These are phyloP conservation scores for Centrapalus pauciflorus DNA, from an alignment of 129 eudicot genomes.

Conservation along the genomic window DNA sequence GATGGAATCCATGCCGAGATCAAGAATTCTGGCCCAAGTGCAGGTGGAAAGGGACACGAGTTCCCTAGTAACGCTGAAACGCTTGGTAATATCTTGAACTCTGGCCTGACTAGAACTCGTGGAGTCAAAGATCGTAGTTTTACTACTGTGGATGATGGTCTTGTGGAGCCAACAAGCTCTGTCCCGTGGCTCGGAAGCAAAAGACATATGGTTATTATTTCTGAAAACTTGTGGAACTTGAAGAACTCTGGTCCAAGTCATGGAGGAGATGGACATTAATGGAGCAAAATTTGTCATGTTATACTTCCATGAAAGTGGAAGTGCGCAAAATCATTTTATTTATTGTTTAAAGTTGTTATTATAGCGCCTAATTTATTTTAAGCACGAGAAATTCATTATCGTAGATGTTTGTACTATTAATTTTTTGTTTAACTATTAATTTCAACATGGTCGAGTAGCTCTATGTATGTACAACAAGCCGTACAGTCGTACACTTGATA, in stretches of 20 bases:
- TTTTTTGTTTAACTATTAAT: too few species aligned
- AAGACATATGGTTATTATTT: background rate
- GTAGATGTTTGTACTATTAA: too few species aligned
- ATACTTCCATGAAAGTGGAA: background rate
- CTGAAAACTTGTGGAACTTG: background rate
- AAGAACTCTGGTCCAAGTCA: conserved; percentile 25
- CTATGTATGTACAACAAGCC: too few species aligned
- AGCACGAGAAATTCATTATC: too few species aligned
- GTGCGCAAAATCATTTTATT: background rate
- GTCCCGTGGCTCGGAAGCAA: conserved; percentile 28
- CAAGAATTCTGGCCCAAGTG: conserved; percentile 12
- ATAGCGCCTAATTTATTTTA: too few species aligned
- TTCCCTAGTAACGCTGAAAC: background rate
- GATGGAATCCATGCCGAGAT: background rate
- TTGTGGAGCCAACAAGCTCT: background rate
- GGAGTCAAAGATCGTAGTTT: background rate
- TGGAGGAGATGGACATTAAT: conserved; percentile 20
- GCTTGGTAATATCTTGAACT: conserved; percentile 5
- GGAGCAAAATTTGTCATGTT: background rate
- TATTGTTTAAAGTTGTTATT: background rate
- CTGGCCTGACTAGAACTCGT: conserved; percentile 8
- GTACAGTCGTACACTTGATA: too few species aligned
- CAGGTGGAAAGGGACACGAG: conserved; percentile 25
- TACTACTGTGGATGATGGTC: background rate
- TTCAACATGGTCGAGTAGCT: too few species aligned